phyloP scores from a whole-genome alignment of 2,329 filamentous ascomycete species.

The Ceratocystis huliohia region DNA sequence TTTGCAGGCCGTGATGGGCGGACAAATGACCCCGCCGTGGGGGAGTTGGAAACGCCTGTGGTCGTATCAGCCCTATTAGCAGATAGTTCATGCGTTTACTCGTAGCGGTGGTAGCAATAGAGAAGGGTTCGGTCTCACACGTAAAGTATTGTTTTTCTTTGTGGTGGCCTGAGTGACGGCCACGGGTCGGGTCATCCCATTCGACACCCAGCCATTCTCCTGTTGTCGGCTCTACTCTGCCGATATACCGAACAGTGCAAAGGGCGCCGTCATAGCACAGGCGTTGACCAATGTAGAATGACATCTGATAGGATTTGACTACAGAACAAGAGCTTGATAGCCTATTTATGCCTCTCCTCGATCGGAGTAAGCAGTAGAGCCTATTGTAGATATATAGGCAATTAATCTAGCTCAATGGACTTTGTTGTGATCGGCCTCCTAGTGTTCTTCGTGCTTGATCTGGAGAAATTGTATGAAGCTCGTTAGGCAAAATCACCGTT shows the following conservation, averaged over 20 bases:
- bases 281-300: constrained; percentile 52
- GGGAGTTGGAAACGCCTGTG: constrained; percentile 46
- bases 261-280: constrained; percentile 64
- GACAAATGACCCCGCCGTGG: constrained; percentile 75
- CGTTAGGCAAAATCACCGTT: background rate
- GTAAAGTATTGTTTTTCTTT: constrained; percentile 68
- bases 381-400: background rate
- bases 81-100: background rate
- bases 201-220: constrained; percentile 87
- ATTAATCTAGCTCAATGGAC: background rate
- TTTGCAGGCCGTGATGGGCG: constrained; percentile 63
- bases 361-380: background rate
- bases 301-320: constrained; percentile 29
- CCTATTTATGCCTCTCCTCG: background rate
- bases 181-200: constrained; percentile 79
- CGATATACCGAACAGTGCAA: constrained; percentile 78
- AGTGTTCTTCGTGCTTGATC: background rate
- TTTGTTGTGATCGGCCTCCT: background rate
- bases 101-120: background rate
- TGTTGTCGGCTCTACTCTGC: constrained; percentile 59
- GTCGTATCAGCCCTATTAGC: background rate
- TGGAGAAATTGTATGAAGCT: background rate
- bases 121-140: constrained; percentile 41
- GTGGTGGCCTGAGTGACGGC: constrained; percentile 82
- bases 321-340: background rate